Evolutionary conservation across 805 yeast species (phyloP).

Genomic region (Ogataea allantospora): DNA sequence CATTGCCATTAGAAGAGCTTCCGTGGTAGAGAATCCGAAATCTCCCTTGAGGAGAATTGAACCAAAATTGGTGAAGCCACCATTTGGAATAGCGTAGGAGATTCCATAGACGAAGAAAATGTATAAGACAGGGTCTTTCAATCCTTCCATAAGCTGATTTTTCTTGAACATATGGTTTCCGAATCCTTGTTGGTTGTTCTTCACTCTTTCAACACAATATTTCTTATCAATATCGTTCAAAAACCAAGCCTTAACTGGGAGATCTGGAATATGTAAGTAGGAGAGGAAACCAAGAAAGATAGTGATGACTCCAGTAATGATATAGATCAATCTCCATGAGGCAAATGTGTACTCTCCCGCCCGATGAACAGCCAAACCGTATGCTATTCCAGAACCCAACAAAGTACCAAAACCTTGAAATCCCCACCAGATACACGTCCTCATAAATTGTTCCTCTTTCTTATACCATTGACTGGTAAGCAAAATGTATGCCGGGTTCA

Average conservation of each 20-base stretch:
- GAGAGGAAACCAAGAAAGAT: constrained; percentile 43
- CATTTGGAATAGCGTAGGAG: constrained; percentile 50
- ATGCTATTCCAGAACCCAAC: constrained; percentile 48
- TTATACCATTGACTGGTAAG: constrained; percentile 54
- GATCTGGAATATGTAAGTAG: constrained; percentile 43
- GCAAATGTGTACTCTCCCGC: constrained; percentile 39
- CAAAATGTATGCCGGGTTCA: constrained; percentile 45
- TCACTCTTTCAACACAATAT: constrained; percentile 53
- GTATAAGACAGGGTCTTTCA: constrained; percentile 49
- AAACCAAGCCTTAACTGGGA: constrained; percentile 55
- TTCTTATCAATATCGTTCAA: constrained; percentile 44
- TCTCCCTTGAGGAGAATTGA: constrained; percentile 32
- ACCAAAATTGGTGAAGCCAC: constrained; percentile 49
- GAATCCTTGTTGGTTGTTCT: constrained; percentile 57
- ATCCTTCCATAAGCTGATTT: constrained; percentile 52
- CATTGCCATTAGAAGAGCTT: constrained; percentile 35
- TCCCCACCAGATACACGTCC: constrained; percentile 37
- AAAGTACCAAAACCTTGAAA: constrained; percentile 43
- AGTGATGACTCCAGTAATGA: constrained; percentile 59
- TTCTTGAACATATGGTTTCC: constrained; percentile 53
- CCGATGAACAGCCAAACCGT: constrained; percentile 37
- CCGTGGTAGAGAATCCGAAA: constrained; percentile 24
- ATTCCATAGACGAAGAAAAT: constrained; percentile 42
- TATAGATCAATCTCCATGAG: constrained; percentile 60
- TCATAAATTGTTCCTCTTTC: constrained; percentile 42